Conservation (phyloP, 768 basidiomycete genomes). For the Cytidiella melzeri region DNA sequence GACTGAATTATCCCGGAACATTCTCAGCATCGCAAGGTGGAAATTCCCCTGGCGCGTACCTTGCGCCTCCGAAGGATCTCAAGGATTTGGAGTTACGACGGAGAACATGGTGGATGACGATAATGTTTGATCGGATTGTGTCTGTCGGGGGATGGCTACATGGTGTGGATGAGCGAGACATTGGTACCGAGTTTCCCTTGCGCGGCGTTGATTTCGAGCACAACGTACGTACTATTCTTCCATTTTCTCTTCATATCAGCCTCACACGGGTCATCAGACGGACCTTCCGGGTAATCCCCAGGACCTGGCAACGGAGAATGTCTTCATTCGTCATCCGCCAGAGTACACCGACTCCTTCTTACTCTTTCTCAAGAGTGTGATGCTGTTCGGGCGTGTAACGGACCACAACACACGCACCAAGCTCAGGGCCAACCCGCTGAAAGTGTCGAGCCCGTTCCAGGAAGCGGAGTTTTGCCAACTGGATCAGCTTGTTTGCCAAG, state of each 20-base stretch:
- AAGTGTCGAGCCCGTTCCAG: constrained; percentile 66
- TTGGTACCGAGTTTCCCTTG: constrained; percentile 80
- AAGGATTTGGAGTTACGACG: constrained; percentile 73
- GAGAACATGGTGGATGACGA: constrained; percentile 89
- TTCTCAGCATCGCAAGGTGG: constrained; percentile 58
- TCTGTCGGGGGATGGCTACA: constrained; percentile 77
- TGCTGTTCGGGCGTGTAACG: constrained; percentile 81
- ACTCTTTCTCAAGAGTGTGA: constrained; percentile 74
- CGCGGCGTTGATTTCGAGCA: constrained; percentile 71
- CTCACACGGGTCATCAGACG: constrained; percentile 32
- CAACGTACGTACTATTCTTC: constrained; percentile 41
- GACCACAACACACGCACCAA: constrained; percentile 79
- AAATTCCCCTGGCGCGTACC: constrained; percentile 70
- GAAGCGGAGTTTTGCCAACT: constrained; percentile 62
- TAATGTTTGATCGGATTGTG: constrained; percentile 77
- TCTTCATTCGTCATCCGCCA: constrained; percentile 66
- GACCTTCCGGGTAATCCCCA: constrained; percentile 71
- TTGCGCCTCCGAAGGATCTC: constrained; percentile 71
- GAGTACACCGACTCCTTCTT: constrained; percentile 80
- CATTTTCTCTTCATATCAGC: background rate
- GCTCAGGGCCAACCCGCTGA: constrained; percentile 58
- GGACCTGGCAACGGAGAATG: constrained; percentile 51
- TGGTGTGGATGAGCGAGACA: constrained; percentile 74
- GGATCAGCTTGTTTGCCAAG: constrained; percentile 58
- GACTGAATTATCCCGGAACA: constrained; percentile 82